A percentile compares a stretch with the other conserved stretches of the same genome.
phyloP scores from a whole-genome alignment of 2,329 filamentous ascomycete genomes.

The Talaromyces funiculosus region DNA sequence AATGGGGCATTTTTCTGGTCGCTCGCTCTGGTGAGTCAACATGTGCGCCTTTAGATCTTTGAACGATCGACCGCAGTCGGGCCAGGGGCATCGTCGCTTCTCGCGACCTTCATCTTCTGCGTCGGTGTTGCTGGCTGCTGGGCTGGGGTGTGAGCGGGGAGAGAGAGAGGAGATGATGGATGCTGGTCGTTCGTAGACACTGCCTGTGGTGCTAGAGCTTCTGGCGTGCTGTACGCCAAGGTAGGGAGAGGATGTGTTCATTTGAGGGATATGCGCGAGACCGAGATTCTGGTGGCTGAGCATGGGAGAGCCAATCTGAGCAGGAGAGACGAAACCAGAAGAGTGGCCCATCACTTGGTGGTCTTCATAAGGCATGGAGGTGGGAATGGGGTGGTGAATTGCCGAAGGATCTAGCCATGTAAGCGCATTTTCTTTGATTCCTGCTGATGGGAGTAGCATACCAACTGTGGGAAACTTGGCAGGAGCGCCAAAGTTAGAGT shows the following conservation, averaged over 20 bases:
- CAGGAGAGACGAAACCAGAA: constrained; percentile 27
- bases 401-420: constrained; percentile 8
- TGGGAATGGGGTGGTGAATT: constrained; percentile 21
- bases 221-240: constrained; percentile 40
- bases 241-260: constrained; percentile 55
- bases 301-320: constrained; percentile 33
- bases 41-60: constrained; percentile 92
- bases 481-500: constrained; percentile 35
- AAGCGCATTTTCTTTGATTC: background rate
- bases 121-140: constrained; percentile 56
- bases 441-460: background rate
- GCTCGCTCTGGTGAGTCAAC: constrained; percentile 85
- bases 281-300: constrained; percentile 23
- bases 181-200: constrained; percentile 49
- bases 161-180: constrained; percentile 69
- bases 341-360: constrained; percentile 24
- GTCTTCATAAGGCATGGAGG: constrained; percentile 32
- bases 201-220: background rate
- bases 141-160: constrained; percentile 55
- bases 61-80: constrained; percentile 78
- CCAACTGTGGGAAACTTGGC: constrained; percentile 33
- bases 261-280: constrained; percentile 23
- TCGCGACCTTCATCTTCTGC: constrained; percentile 55
- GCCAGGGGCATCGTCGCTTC: constrained; percentile 69
- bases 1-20: constrained; percentile 92